Percentiles rank a stretch among this genome's conserved stretches.
Evolutionary conservation across 192 early-diverging fungal genomes (phyloP).

Genomic region (Gonapodya sp.): DNA sequence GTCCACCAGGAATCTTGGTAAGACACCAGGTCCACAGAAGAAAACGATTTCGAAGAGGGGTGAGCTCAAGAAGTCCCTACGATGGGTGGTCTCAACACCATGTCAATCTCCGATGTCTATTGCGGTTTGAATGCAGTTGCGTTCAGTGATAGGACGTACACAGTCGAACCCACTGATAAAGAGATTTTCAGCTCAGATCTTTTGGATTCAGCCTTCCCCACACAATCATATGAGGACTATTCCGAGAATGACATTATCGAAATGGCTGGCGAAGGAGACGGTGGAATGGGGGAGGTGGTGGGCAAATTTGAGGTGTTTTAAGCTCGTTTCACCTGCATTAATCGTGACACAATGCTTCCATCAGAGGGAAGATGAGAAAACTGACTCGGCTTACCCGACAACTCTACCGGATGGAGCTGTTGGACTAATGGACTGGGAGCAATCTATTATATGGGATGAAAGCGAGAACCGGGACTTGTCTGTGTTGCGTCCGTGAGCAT

Average conservation of each 20-base stretch:
- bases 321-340: neutral
- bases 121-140: neutral
- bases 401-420: neutral
- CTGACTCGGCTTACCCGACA: neutral
- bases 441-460: conserved; percentile 73
- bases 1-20: neutral
- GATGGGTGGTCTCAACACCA: no score
- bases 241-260: neutral
- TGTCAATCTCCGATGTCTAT: no score
- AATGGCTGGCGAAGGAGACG: neutral
- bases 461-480: conserved; percentile 41
- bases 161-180: neutral
- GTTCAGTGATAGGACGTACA: neutral
- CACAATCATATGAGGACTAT: neutral
- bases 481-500: conserved; percentile 61
- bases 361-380: neutral
- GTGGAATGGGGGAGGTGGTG: neutral
- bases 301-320: no score
- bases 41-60: neutral
- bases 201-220: neutral
- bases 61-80: no score
- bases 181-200: neutral
- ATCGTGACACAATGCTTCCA: neutral
- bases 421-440: conserved; percentile 50
- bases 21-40: neutral